A percentile compares a stretch with the other conserved stretches of the same genome.
phyloP scores from a whole-genome alignment of 441 rosid genomes.

The Viola pubescens region DNA sequence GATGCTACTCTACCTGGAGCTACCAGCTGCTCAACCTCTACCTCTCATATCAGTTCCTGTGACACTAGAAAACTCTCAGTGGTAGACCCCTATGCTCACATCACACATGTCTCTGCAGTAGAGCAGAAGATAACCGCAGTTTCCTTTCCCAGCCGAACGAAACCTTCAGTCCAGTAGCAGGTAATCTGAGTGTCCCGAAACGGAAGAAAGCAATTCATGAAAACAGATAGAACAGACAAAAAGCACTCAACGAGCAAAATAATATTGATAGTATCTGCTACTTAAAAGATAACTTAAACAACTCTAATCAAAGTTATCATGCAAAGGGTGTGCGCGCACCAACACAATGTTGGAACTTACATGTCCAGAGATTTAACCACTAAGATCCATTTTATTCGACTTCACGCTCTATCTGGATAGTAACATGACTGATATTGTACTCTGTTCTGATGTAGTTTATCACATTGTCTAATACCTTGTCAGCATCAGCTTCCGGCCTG shows the following conservation, averaged over 20 bases:
- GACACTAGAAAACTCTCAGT: constrained; percentile 17
- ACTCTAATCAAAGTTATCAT: neutral
- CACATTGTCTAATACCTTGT: constrained; percentile 43
- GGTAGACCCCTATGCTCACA: constrained; percentile 32
- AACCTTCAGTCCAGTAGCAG: constrained; percentile 19
- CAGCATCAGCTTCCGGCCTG: constrained; percentile 44
- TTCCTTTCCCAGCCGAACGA: constrained; percentile 17
- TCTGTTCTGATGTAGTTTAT: constrained; percentile 42
- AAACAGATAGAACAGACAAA: too few relatives aligned
- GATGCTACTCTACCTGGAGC: neutral
- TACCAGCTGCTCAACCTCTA: neutral
- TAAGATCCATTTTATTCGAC: neutral
- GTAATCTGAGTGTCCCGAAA: neutral
- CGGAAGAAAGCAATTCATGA: too few relatives aligned
- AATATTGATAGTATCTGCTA: too few relatives aligned
- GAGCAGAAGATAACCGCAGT: neutral
- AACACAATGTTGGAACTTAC: neutral
- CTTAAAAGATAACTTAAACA: too few relatives aligned
- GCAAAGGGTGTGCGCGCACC: neutral
- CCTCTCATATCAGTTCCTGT: constrained; percentile 19
- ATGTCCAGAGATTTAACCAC: constrained; percentile 1
- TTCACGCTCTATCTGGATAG: constrained; percentile 53
- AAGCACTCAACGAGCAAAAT: too few relatives aligned
- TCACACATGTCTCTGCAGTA: constrained; percentile 11
- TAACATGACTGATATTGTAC: constrained; percentile 47